Evolutionary conservation across 305 asterid genomes (phyloP), one percentile per base, ranked within the genome.

Genomic region (Plantago coronopus): DNA sequence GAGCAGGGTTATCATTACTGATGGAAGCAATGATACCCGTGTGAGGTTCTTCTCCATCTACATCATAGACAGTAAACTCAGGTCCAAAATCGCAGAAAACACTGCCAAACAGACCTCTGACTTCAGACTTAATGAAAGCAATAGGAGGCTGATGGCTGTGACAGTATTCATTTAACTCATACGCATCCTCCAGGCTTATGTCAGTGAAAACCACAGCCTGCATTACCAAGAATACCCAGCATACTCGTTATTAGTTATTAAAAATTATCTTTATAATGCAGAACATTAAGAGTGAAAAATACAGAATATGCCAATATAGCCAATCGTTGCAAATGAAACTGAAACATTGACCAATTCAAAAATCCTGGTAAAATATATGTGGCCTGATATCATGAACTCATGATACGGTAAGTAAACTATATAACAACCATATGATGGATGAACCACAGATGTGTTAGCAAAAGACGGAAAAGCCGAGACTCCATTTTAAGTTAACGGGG

Each of bases 21-120:
- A 91, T 77, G 29, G 96, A 91, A 21, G 95, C 96, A 69, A 91
- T 88, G 43, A 91, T 91, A 56, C 95, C 96, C 0, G 95, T 79
- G 67, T 86, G 98, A 69, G 98, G 95, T 66, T 88, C 98, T 68
- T 88, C 91, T 8, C 98, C 98, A 70, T 91, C 96, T 18, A 88
- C 90, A 80, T 91, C 96, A 61, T 78, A 7, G 43, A 91, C 98
- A 15, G 95, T 81, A 75, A 91, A 91, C 68, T 79, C 83, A 3
- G 98, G 95, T 67, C 96, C 95, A 50, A 91, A 91, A 83, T 91
- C 96, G 78, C 93, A 91, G 65, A 91, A 91, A 1, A 74, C 78
- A 64, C 74, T 79, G 38, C 96, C 98, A 79, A 91, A 91, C 60
- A 91, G 93, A 53, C 96, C 98, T 66, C 98, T 76, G 27, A 88